phyloP scores from a whole-genome alignment of 495 filamentous ascomycete genomes.

The Podospora australis region DNA sequence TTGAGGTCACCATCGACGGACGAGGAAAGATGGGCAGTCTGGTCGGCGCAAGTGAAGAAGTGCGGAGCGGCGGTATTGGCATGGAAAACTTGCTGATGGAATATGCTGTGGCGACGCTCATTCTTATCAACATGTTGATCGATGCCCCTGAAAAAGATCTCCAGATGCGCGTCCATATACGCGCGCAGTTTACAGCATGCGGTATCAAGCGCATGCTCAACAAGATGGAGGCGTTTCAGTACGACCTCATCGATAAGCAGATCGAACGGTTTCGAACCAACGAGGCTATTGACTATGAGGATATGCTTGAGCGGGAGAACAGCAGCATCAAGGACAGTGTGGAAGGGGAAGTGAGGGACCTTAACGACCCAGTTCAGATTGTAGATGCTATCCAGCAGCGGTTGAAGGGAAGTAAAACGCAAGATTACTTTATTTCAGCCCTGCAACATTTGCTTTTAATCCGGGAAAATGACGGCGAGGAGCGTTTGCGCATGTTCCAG shows the following conservation, averaged over 20 bases:
- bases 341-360: conserved; percentile 87
- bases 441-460: conserved; percentile 94
- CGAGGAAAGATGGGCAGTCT: conserved; percentile 97
- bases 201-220: conserved; percentile 88
- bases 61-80: conserved; percentile 92
- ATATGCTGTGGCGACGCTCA: conserved; percentile 91
- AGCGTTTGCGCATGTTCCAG: conserved; percentile 93
- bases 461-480: conserved; percentile 86
- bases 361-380: conserved; percentile 89
- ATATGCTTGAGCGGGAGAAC: conserved; percentile 85
- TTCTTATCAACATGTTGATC: conserved; percentile 94
- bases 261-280: conserved; percentile 89
- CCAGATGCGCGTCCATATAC: conserved; percentile 85
- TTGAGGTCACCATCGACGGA: conserved; percentile 95
- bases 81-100: conserved; percentile 99
- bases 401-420: conserved; percentile 72
- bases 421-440: conserved; percentile 93
- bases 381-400: conserved; percentile 89
- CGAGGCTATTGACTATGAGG: conserved; percentile 96
- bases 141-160: conserved; percentile 85
- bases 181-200: conserved; percentile 93
- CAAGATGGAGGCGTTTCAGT: conserved; percentile 99
- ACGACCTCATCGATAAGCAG: conserved; percentile 97
- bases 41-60: conserved; percentile 93
- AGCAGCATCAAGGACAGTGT: conserved; percentile 84